Base-by-base conservation (phyloP, 1,284 basidiomycete species). In the Tilletiaria anomala region DNA sequence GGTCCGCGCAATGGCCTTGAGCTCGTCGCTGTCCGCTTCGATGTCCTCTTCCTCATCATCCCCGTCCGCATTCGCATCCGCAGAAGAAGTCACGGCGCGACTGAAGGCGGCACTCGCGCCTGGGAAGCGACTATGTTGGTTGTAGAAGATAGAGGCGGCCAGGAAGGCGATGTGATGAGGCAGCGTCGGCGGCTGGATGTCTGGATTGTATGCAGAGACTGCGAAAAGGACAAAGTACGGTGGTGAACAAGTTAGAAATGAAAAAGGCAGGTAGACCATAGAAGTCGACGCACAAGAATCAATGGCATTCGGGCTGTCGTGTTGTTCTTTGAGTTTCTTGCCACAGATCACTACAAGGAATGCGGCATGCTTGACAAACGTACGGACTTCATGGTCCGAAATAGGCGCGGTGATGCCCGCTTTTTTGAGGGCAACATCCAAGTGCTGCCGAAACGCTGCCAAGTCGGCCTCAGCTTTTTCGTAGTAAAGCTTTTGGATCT, bases 311-410 rank as follows among this genome's bases (percentile, higher is more conserved):
- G 35, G 74, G 68, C 8, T 72, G 50, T 39, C 70, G 44, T 12
- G 40, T 20, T 43, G 40, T 26, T 57, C 53, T 29, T 40, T 38
- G 36, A 61, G 54, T 78, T 73, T 74, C 50, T 73, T 75, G 0
- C 89, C 88, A 24, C 78, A 73, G 44, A 94, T 69, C 1, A 93
- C 70, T 47, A 77, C 78, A 14, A 96, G 67, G 12, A 77, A 83
- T 61, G 84, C 85, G 0, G 82, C 77, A 56, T 96, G 91, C 73
- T 83, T 89, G 36, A 91, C 82, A 61, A 97, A 97, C 5, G 75
- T 71, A 56, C 85, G 82, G 3, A 93, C 71, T 51, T 73, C 72
- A 6, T 70, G 68, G 3, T 65, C 57, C 0, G 60, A 62, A 4
- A 41, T 40, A 15, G 23, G 38, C 6, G 26, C 36, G 14, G 39